These are phyloP conservation scores for Theileria equi DNA, from an alignment of 169 alveolate species.

Conservation along the genomic window DNA sequence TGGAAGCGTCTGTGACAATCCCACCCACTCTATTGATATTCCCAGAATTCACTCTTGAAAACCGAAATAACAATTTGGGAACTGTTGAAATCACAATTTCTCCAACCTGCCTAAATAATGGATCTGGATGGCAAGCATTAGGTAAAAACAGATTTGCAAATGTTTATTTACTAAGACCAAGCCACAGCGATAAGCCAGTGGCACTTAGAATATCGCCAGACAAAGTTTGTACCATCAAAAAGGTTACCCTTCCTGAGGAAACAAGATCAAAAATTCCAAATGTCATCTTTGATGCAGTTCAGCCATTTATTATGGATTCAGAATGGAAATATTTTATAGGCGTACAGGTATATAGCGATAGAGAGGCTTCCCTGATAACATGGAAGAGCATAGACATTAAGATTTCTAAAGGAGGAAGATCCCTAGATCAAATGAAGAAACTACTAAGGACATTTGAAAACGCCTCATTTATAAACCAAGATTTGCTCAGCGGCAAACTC, in stretches of 20 bases:
- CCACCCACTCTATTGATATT: conserved; percentile 2
- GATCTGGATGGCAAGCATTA: conserved; percentile 36
- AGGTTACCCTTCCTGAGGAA: conserved; percentile 51
- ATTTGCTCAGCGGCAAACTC: conserved; percentile 17
- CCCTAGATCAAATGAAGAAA: conserved; percentile 56
- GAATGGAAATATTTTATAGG: conserved; percentile 73
- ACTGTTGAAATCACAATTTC: conserved; percentile 51
- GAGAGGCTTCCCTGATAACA: conserved; percentile 66
- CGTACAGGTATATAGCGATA: conserved; percentile 66
- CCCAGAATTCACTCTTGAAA: conserved; percentile 60
- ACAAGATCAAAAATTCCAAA: conserved; percentile 40
- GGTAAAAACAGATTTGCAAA: conserved; percentile 56
- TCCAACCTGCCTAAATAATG: conserved; percentile 18
- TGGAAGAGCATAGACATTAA: conserved; percentile 70
- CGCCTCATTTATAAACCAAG: conserved; percentile 70
- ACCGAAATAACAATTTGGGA: conserved; percentile 69
- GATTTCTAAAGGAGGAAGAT: conserved; percentile 61
- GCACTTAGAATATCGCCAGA: conserved; percentile 51
- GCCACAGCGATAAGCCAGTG: conserved; percentile 69
- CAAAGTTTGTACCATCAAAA: conserved; percentile 19
- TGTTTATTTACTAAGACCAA: conserved; percentile 68
- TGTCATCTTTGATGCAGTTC: conserved; percentile 68
- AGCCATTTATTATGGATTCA: conserved; percentile 69
- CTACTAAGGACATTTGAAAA: conserved; percentile 60
- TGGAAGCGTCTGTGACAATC: not conserved